These are phyloP conservation scores for Aspergillus saccharolyticus DNA, from an alignment of 495 filamentous ascomycete species.

Conservation along the genomic window DNA sequence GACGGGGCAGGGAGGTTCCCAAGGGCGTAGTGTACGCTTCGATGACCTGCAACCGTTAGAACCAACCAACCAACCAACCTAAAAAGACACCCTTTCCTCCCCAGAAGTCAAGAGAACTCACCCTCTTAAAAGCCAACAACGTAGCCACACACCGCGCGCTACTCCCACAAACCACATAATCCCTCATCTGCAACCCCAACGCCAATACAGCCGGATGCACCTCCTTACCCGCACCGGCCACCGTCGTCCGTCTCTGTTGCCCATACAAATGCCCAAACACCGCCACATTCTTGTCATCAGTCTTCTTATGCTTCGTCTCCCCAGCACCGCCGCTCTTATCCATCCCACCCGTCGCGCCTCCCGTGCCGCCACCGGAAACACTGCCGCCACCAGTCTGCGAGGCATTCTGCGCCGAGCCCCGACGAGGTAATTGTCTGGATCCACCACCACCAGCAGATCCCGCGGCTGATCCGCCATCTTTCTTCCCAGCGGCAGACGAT, in stretches of 20 bases:
- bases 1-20: slow-evolving; percentile 75
- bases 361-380: not conserved
- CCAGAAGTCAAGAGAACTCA: slow-evolving; percentile 44
- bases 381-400: not conserved
- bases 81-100: too few relatives aligned
- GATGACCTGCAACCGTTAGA: slow-evolving; percentile 59
- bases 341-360: slow-evolving; percentile 5
- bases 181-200: slow-evolving; percentile 83
- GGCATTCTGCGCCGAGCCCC: slow-evolving; percentile 33
- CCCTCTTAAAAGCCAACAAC: slow-evolving; percentile 81
- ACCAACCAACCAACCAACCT: slow-evolving; percentile 5
- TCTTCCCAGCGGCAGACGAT: slow-evolving; percentile 32
- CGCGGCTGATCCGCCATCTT: slow-evolving; percentile 25
- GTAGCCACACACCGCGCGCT: slow-evolving; percentile 85
- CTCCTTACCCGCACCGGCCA: slow-evolving; percentile 76
- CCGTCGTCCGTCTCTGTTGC: slow-evolving; percentile 60
- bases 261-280: slow-evolving; percentile 85
- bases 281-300: slow-evolving; percentile 67
- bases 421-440: slow-evolving; percentile 30
- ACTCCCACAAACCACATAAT: slow-evolving; percentile 84
- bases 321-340: not conserved
- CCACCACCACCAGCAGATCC: slow-evolving; percentile 26
- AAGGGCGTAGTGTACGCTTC: slow-evolving; percentile 84
- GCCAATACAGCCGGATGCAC: slow-evolving; percentile 84
- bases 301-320: slow-evolving; percentile 38